A percentile compares a stretch with the other conserved stretches of the same genome.
These are phyloP conservation scores for Diaporthe sp. DNA, from an alignment of 2,329 filamentous ascomycete species.

Conservation along the genomic window DNA sequence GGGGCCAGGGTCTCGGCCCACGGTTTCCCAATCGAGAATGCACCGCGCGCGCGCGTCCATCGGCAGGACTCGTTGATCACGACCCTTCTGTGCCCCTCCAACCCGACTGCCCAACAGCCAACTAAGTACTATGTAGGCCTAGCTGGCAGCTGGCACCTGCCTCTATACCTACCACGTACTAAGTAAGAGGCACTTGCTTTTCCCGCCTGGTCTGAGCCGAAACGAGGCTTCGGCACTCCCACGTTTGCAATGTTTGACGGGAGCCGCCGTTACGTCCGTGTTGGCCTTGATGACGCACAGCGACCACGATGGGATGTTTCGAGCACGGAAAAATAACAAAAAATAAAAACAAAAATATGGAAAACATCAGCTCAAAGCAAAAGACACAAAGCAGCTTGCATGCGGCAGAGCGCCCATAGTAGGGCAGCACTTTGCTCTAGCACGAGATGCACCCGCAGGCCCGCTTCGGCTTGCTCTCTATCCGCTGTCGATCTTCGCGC, in stretches of 20 bases:
- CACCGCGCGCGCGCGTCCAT: conserved; percentile 29
- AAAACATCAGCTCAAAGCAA: not conserved
- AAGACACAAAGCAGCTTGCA: not conserved
- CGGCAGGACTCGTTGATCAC: conserved; percentile 26
- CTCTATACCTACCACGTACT: not conserved
- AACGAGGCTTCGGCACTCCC: conserved; percentile 30
- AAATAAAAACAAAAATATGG: not conserved
- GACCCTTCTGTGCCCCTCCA: not conserved
- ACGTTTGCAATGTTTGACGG: conserved; percentile 14
- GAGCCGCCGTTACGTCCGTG: conserved; percentile 31
- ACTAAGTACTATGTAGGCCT: not conserved
- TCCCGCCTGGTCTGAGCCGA: conserved; percentile 4
- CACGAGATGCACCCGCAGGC: conserved; percentile 2
- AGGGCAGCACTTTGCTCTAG: not conserved
- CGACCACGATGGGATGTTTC: not conserved
- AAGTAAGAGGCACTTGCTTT: not conserved
- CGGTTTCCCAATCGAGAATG: conserved; percentile 25
- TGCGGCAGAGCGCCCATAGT: not conserved
- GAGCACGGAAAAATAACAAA: not conserved
- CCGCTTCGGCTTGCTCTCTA: conserved; percentile 25
- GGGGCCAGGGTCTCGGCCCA: conserved; percentile 11
- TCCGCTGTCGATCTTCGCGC: conserved; percentile 16
- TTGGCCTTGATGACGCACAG: not conserved
- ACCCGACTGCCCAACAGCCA: not conserved
- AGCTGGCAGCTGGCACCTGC: not conserved